Evolutionary conservation across 768 basidiomycete genomes (phyloP).

Genomic region (Tylopilus balloui): DNA sequence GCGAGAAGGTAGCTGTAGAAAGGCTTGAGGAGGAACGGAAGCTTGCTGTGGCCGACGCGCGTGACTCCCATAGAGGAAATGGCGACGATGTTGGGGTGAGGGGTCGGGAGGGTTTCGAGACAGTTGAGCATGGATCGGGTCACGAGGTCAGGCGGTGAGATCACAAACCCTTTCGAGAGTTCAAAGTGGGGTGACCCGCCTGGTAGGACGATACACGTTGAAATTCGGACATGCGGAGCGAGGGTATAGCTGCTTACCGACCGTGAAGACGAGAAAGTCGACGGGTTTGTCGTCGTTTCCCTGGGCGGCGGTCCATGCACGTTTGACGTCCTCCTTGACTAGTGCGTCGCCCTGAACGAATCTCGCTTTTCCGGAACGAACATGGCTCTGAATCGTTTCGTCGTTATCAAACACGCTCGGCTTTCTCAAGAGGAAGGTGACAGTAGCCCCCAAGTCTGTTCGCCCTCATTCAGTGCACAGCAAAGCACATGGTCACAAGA

Average conservation of each 20-base stretch:
- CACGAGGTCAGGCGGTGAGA: slow-evolving; percentile 53
- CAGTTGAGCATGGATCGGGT: slow-evolving; percentile 53
- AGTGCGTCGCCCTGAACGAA: slow-evolving; percentile 62
- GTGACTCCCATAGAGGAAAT: slow-evolving; percentile 53
- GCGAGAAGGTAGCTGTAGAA: slow-evolving; percentile 45
- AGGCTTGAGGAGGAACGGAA: slow-evolving; percentile 47
- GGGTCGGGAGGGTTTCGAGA: slow-evolving; percentile 48
- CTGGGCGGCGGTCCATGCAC: slow-evolving; percentile 44
- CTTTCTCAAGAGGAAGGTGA: slow-evolving; percentile 60
- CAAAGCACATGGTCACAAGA: not conserved
- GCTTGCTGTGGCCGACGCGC: slow-evolving; percentile 35
- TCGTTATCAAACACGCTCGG: slow-evolving; percentile 51
- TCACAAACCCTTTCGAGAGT: slow-evolving; percentile 43
- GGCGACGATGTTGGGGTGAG: slow-evolving; percentile 47
- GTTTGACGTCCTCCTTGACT: slow-evolving; percentile 44
- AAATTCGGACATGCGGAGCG: not conserved
- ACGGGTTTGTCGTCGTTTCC: slow-evolving; percentile 33
- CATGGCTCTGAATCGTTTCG: slow-evolving; percentile 45
- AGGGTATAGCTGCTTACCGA: slow-evolving; percentile 42
- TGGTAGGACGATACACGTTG: not conserved
- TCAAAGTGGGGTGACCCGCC: slow-evolving; percentile 38
- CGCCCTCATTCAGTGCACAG: not conserved
- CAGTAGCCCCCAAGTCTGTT: slow-evolving; percentile 52
- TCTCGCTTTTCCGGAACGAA: slow-evolving; percentile 48
- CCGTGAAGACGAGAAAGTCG: slow-evolving; percentile 56